phyloP scores from a whole-genome alignment of 2,329 filamentous ascomycete genomes.

The Acrocalymma vagum region DNA sequence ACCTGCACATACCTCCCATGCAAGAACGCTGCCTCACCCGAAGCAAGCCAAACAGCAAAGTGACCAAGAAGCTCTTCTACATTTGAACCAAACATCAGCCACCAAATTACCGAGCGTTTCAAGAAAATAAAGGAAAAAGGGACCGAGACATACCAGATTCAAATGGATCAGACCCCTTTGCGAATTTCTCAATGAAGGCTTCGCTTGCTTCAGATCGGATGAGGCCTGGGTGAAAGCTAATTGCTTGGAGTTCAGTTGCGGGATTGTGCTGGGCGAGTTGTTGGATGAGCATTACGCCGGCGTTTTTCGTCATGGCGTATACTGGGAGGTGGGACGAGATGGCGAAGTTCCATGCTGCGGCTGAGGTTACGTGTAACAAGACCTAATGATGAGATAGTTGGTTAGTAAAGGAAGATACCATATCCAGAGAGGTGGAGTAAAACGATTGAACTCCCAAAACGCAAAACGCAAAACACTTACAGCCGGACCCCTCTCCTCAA shows the following conservation, averaged over 20 bases:
- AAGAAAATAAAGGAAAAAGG: too few relatives aligned
- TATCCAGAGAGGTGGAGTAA: too few relatives aligned
- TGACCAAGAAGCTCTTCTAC: constrained; percentile 24
- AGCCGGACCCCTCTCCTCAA: too few relatives aligned
- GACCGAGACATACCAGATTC: constrained; percentile 6
- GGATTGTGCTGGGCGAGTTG: constrained; percentile 6
- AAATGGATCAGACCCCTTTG: too few relatives aligned
- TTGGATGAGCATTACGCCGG: constrained; percentile 10
- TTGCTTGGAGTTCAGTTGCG: constrained; percentile 11
- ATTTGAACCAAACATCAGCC: not conserved
- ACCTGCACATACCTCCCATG: constrained; percentile 48
- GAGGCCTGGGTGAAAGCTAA: constrained; percentile 13
- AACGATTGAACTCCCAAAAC: too few relatives aligned
- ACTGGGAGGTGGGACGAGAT: not conserved
- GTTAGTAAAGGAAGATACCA: too few relatives aligned
- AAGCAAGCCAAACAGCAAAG: constrained; percentile 50
- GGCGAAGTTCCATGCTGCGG: too few relatives aligned
- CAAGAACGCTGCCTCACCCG: constrained; percentile 49
- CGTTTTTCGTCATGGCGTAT: constrained; percentile 10
- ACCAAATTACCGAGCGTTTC: too few relatives aligned
- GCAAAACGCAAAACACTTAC: too few relatives aligned
- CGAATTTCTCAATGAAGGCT: too few relatives aligned
- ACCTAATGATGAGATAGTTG: too few relatives aligned
- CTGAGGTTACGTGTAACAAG: too few relatives aligned
- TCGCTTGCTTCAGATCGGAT: constrained; percentile 1